These are phyloP conservation scores for Candida verbasci DNA, from an alignment of 805 yeast species.

Conservation along the genomic window DNA sequence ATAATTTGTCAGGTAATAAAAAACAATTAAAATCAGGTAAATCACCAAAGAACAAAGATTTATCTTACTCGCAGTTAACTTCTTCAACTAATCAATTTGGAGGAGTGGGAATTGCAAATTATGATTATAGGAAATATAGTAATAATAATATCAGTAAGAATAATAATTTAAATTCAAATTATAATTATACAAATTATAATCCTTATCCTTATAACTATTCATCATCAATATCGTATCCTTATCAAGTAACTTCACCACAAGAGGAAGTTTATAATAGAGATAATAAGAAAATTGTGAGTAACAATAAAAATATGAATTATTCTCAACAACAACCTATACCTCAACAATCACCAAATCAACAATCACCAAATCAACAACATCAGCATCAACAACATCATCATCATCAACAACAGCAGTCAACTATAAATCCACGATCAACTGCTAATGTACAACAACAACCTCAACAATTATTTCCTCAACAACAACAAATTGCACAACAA, in stretches of 20 bases:
- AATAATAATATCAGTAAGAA: not conserved
- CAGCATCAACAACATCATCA: slow-evolving; percentile 4
- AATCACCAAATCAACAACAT: not conserved
- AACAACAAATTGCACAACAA: slow-evolving; percentile 2
- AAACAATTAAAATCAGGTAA: not conserved
- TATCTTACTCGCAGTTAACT: not conserved
- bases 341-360: not conserved
- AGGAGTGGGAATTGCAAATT: not conserved
- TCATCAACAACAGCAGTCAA: slow-evolving; percentile 3
- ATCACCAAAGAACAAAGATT: not conserved
- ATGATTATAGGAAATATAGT: not conserved
- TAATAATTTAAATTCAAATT: not conserved
- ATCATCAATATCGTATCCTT: not conserved
- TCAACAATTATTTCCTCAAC: slow-evolving; percentile 1
- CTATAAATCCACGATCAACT: slow-evolving; percentile 1
- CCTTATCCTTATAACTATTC: not conserved
- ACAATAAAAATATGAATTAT: slow-evolving; percentile 6
- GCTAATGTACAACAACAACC: slow-evolving; percentile 7
- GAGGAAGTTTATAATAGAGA: no score
- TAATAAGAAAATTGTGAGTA: no score
- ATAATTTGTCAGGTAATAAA: no score
- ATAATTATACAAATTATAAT: slow-evolving; percentile 2
- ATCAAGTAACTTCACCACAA: not conserved
- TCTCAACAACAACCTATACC: slow-evolving; percentile 4
- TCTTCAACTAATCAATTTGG: not conserved